A percentile compares a stretch with the other conserved stretches of the same genome.
Evolutionary conservation across 352 stramenopile species (phyloP).

Genomic region (Blastocystis sp.): DNA sequence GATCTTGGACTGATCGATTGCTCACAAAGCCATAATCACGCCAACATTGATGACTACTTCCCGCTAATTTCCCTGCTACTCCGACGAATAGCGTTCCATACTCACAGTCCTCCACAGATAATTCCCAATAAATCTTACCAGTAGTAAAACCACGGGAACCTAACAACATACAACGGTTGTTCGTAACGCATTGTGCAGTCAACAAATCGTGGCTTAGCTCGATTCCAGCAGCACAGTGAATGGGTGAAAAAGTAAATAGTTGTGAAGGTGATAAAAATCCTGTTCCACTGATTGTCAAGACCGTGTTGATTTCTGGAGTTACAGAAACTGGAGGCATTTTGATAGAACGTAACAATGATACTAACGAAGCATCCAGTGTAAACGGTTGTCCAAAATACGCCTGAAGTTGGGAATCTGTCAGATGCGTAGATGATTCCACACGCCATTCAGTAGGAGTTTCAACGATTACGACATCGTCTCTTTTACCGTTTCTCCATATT

Average conservation of each 20-base stretch:
- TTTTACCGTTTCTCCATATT: neutral
- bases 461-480: neutral
- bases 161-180: slow-evolving; percentile 53
- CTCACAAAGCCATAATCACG: slow-evolving; percentile 56
- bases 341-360: neutral
- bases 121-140: slow-evolving; percentile 42
- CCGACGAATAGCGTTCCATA: slow-evolving; percentile 48
- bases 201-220: neutral
- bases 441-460: neutral
- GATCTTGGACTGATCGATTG: slow-evolving; percentile 52
- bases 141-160: slow-evolving; percentile 15
- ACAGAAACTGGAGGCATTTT: neutral
- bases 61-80: slow-evolving; percentile 3
- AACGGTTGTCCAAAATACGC: neutral
- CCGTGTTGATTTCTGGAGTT: neutral
- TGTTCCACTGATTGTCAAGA: neutral
- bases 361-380: neutral
- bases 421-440: neutral
- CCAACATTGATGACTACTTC: slow-evolving; percentile 51
- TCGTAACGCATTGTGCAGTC: neutral
- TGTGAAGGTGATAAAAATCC: neutral
- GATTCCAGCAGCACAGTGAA: slow-evolving; percentile 44
- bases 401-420: neutral
- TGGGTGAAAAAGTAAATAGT: neutral
- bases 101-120: slow-evolving; percentile 26